These are phyloP conservation scores for Stereum hirsutum DNA, from an alignment of 1,284 basidiomycete species.

Conservation along the genomic window DNA sequence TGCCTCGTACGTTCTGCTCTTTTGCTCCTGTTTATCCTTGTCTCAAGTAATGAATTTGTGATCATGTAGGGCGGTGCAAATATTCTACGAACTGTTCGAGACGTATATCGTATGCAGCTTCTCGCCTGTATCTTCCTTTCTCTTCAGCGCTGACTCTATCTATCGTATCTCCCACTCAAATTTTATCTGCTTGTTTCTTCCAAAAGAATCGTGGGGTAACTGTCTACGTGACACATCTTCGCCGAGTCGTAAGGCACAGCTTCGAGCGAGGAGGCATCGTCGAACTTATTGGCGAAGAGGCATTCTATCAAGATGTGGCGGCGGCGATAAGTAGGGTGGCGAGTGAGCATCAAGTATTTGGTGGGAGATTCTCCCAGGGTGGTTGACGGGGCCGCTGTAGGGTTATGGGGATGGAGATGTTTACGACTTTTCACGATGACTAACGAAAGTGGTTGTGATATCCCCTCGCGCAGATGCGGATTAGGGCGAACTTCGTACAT, in stretches of 20 bases:
- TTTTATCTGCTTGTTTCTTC: neutral
- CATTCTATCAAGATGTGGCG: constrained; percentile 66
- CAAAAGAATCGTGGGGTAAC: constrained; percentile 57
- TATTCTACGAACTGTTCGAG: constrained; percentile 73
- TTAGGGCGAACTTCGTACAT: too few species aligned
- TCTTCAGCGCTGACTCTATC: too few species aligned
- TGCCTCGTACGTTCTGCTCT: constrained; percentile 61
- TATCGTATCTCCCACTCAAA: constrained; percentile 1
- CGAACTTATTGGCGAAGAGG: constrained; percentile 53
- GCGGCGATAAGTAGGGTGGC: constrained; percentile 44
- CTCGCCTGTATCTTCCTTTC: neutral
- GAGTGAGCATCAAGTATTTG: too few species aligned
- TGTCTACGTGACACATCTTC: constrained; percentile 76
- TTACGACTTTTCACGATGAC: too few species aligned
- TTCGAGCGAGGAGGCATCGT: constrained; percentile 66
- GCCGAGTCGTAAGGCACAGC: constrained; percentile 38
- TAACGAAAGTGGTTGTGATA: too few species aligned
- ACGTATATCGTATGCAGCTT: constrained; percentile 53
- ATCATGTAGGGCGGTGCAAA: constrained; percentile 71
- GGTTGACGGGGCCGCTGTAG: too few species aligned
- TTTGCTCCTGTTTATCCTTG: neutral
- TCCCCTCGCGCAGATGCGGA: too few species aligned
- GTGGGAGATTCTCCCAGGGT: too few species aligned
- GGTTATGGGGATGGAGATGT: too few species aligned
- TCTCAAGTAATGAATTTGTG: neutral